phyloP scores from a whole-genome alignment of 2,329 filamentous ascomycete species.

The Rhytidhysteron rufulum region DNA sequence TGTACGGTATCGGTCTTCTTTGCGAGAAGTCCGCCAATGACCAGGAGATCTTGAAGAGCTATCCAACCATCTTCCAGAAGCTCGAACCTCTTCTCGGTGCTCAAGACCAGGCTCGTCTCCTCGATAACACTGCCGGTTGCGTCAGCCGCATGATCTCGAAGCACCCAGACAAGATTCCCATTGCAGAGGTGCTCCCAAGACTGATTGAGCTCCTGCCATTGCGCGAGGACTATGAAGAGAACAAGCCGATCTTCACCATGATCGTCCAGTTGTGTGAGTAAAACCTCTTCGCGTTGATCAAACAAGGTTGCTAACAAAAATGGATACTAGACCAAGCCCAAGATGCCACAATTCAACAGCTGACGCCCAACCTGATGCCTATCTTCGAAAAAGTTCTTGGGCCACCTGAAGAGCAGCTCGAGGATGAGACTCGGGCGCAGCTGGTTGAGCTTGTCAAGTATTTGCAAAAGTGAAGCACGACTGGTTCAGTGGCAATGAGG shows the following conservation, averaged over 20 bases:
- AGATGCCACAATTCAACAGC: conserved; percentile 64
- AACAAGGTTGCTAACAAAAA: conserved; percentile 1
- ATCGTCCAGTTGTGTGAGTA: conserved; percentile 76
- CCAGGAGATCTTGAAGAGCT: conserved; percentile 69
- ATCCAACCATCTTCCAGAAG: conserved; percentile 74
- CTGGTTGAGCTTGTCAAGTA: conserved; percentile 62
- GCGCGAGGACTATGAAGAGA: conserved; percentile 94
- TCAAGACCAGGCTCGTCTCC: conserved; percentile 73
- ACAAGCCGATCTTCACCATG: conserved; percentile 88
- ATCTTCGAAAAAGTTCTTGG: conserved; percentile 71
- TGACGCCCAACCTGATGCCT: conserved; percentile 66
- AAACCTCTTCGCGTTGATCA: conserved; percentile 17
- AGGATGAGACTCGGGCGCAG: conserved; percentile 64
- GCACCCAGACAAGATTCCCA: conserved; percentile 77
- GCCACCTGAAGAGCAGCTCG: conserved; percentile 71
- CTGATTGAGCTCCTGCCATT: conserved; percentile 77
- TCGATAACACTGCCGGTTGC: conserved; percentile 92
- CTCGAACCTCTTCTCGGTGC: conserved; percentile 80
- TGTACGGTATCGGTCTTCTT: conserved; percentile 84
- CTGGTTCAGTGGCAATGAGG: conserved; percentile 17
- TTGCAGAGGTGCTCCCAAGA: conserved; percentile 75
- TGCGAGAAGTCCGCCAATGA: conserved; percentile 74
- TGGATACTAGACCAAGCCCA: conserved; percentile 56
- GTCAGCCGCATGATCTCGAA: conserved; percentile 88
- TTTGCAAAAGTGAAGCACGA: conserved; percentile 34